Evolutionary conservation across 495 filamentous ascomycete species (phyloP).

Genomic region (Ascobolus immersus): DNA sequence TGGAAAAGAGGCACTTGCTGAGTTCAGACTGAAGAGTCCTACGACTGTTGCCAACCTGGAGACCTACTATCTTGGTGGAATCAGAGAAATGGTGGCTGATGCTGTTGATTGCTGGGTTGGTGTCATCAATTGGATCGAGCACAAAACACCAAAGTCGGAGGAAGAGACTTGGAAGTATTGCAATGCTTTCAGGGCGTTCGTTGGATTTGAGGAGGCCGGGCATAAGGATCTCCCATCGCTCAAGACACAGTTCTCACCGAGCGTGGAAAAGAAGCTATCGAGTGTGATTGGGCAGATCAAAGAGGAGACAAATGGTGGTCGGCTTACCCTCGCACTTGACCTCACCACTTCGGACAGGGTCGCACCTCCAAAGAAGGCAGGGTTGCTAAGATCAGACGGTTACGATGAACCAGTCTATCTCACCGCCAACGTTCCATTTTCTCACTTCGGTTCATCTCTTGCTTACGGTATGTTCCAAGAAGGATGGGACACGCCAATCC

Average conservation of each 20-base stretch:
- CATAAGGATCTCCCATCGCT: no score
- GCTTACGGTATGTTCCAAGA: conserved; percentile 6
- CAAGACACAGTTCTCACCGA: no score
- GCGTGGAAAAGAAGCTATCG: no score
- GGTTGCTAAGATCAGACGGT: neutral
- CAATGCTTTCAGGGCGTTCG: conserved; percentile 14
- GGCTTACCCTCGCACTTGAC: no score
- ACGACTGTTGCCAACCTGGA: conserved; percentile 12
- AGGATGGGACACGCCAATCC: conserved; percentile 1
- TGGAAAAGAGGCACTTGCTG: neutral
- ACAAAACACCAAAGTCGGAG: conserved; percentile 8
- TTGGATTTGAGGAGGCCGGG: conserved; percentile 10
- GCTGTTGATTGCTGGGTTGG: conserved; percentile 14
- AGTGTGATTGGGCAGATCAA: neutral
- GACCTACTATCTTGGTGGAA: conserved; percentile 12
- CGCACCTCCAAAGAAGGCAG: neutral
- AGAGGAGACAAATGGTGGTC: neutral
- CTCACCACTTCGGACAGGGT: neutral
- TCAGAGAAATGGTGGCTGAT: conserved; percentile 11
- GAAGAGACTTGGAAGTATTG: conserved; percentile 15
- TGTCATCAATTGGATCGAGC: conserved; percentile 10
- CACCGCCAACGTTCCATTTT: conserved; percentile 10
- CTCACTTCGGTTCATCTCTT: conserved; percentile 9
- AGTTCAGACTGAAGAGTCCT: conserved; percentile 8
- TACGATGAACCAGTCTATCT: conserved; percentile 7